Evolutionary conservation across 2,329 filamentous ascomycete genomes (phyloP).

Genomic region (Talaromyces verruculosus): DNA sequence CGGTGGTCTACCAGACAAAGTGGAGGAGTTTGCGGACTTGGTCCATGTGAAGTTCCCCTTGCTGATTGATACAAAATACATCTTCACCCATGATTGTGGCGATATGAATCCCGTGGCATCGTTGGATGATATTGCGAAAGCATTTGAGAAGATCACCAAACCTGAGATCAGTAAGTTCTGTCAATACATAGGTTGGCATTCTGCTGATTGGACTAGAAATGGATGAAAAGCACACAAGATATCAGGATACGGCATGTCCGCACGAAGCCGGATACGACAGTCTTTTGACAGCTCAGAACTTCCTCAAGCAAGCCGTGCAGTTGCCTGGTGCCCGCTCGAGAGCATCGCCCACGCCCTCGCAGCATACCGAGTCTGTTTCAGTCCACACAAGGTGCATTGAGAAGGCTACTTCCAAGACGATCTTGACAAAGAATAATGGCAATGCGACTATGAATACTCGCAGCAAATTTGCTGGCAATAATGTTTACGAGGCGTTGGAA

Average conservation of each 20-base stretch:
- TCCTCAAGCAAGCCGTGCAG: constrained; percentile 57
- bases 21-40: constrained; percentile 54
- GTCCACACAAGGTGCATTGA: background rate
- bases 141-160: constrained; percentile 26
- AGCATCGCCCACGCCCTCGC: constrained; percentile 21
- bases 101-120: constrained; percentile 50
- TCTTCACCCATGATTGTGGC: constrained; percentile 58
- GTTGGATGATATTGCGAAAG: constrained; percentile 33
- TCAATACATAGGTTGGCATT: background rate
- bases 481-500: constrained; percentile 30
- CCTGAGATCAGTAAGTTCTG: constrained; percentile 35
- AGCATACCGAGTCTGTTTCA: background rate
- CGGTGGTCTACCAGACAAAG: constrained; percentile 55
- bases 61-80: constrained; percentile 64
- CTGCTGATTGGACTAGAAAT: constrained; percentile 28
- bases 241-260: constrained; percentile 26
- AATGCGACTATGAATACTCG: background rate
- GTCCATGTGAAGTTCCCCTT: constrained; percentile 57
- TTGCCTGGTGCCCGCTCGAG: constrained; percentile 41
- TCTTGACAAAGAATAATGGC: background rate
- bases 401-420: background rate
- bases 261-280: constrained; percentile 67
- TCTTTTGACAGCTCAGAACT: constrained; percentile 59
- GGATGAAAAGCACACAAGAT: constrained; percentile 35
- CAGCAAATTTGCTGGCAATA: constrained; percentile 31